Conservation (phyloP, 1,284 basidiomycete species). For the Calocybe gambosa region DNA sequence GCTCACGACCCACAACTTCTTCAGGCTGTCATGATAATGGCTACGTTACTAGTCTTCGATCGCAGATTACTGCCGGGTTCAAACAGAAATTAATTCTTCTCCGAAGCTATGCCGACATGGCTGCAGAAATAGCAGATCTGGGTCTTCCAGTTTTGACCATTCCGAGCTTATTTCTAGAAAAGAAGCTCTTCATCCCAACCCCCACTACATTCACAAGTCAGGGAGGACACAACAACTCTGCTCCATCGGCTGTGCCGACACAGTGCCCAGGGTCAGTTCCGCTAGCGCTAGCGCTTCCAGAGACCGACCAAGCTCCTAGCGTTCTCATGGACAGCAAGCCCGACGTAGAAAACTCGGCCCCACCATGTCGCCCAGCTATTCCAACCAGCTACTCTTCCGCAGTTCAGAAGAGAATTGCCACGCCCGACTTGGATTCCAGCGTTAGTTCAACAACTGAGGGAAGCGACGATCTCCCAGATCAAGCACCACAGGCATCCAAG, state of each 20-base stretch:
- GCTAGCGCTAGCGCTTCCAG: constrained; percentile 8
- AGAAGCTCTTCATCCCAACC: constrained; percentile 34
- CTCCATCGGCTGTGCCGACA: constrained; percentile 5
- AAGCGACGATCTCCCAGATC: constrained; percentile 25
- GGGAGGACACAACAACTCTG: constrained; percentile 11
- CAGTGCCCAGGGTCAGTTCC: constrained; percentile 7
- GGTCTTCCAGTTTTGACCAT: constrained; percentile 49
- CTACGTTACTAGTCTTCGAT: constrained; percentile 57
- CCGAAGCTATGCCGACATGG: constrained; percentile 56
- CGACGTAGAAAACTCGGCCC: constrained; percentile 13
- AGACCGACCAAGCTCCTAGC: constrained; percentile 19
- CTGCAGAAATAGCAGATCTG: constrained; percentile 51
- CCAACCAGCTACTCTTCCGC: constrained; percentile 30
- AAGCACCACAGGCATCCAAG: constrained; percentile 23
- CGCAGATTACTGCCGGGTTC: constrained; percentile 58
- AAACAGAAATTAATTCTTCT: constrained; percentile 63
- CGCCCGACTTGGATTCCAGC: constrained; percentile 30
- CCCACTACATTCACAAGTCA: constrained; percentile 6
- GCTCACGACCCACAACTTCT: background rate
- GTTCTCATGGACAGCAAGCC: constrained; percentile 19
- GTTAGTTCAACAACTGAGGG: constrained; percentile 32
- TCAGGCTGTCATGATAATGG: constrained; percentile 70
- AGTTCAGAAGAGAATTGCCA: constrained; percentile 26
- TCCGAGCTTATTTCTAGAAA: constrained; percentile 55
- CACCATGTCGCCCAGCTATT: constrained; percentile 15